Base-by-base conservation (phyloP, 2,329 filamentous ascomycete species). In the Xylariaceae sp. region DNA sequence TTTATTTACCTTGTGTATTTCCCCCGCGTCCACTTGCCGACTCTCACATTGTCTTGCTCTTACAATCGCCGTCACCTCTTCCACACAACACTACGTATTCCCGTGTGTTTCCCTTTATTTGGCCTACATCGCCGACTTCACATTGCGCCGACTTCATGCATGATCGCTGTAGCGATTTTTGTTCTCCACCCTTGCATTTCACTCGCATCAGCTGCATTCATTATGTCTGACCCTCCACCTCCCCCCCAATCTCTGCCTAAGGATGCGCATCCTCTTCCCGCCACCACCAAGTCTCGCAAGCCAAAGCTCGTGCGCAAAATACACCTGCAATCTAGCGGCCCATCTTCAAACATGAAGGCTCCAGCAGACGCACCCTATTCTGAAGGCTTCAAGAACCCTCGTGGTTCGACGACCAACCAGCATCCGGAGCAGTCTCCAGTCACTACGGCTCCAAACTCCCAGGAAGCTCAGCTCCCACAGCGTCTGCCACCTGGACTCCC, bases 261-360 rank as follows among this genome's bases (percentile, higher is more conserved):
- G 21, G 27, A 18, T 18, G 27, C 33, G 10, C 26, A 27, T 24
- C 33, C 45, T 27, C 27, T 9, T 29, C 32, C 20, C 24, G 16
- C 24, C 32, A 26, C 41, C 40, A 29, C 21, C 36, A 62, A 45
- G 43, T 9, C 39, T 16, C 60, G 43, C 44, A 67, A 64, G 41
- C 57, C 48, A 18, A 62, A 54, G 43, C 54, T 63, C 44, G 53
- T 63, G 15, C 62, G 53, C 18, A 63, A 54, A 36, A 29, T 59
- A 23, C 53, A 55, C 24, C 23, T 58, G 26, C 61, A 58, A 27
- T 60, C 57, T 7, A 60, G 42, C 37, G 59, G 59, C 3, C 59
- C 61, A 40, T 39, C 51, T 33, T 13, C 20, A 32, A 36, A 52
- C 10, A 37, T 37, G 13, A 18, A 45, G 26, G 4, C 18, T 15